Conservation (phyloP, 768 basidiomycete species). For the Boletus fagicola region DNA sequence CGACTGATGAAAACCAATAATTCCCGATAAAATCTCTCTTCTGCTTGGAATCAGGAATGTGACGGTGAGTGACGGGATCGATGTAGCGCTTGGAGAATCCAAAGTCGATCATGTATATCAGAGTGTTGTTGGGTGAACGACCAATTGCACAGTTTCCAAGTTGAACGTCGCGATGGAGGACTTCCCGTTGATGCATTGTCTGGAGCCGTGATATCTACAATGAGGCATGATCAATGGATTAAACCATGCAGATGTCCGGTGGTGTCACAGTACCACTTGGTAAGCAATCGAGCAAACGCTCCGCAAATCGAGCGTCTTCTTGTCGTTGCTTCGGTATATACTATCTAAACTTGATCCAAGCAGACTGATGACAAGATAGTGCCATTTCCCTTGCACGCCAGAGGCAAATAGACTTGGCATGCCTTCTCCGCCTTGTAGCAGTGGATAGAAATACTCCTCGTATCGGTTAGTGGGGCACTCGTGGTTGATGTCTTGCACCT, state of each 20-base stretch:
- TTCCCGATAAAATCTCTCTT: conserved; percentile 80
- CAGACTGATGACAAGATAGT: conserved; percentile 75
- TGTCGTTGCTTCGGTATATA: conserved; percentile 54
- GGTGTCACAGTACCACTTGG: conserved; percentile 56
- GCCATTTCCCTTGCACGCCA: conserved; percentile 57
- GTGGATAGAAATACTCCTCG: conserved; percentile 66
- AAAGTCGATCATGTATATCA: conserved; percentile 83
- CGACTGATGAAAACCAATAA: conserved; percentile 81
- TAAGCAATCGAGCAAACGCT: conserved; percentile 74
- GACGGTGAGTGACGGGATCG: conserved; percentile 59
- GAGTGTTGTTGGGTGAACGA: conserved; percentile 52
- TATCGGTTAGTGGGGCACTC: conserved; percentile 76
- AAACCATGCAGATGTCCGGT: neutral
- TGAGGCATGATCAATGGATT: conserved; percentile 7
- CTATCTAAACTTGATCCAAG: conserved; percentile 69
- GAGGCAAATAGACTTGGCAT: conserved; percentile 72
- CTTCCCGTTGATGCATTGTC: conserved; percentile 70
- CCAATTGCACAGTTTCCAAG: conserved; percentile 76
- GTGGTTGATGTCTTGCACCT: conserved; percentile 66
- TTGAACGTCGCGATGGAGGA: conserved; percentile 78
- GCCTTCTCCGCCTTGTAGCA: conserved; percentile 67
- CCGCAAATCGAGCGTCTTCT: conserved; percentile 62
- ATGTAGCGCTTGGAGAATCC: conserved; percentile 80
- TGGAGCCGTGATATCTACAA: conserved; percentile 66
- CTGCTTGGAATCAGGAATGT: conserved; percentile 65